Evolutionary conservation across 2,329 filamentous ascomycete genomes (phyloP), one percentile per base, ranked within the genome.

Genomic region (Pseudogymnoascus sp.): DNA sequence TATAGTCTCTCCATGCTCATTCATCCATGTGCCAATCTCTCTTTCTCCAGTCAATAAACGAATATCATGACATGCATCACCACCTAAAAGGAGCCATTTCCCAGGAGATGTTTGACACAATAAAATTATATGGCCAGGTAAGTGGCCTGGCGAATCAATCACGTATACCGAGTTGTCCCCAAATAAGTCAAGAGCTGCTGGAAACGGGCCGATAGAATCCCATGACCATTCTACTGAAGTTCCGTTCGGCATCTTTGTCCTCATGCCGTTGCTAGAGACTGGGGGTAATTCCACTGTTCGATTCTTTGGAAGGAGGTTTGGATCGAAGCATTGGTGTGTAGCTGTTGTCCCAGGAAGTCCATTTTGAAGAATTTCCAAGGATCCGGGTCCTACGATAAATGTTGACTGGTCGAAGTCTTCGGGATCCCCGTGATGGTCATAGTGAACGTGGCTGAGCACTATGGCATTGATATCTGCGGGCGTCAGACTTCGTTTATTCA

Each of bases 351-450:
- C 62, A 69, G 62, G 66, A 14, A 36, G 34, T 25, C 66, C 67
- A 38, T 65, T 62, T 8, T 42, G 68, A 11, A 82, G 70, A 1
- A 82, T 69, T 38, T 77, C 66, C 16, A 78, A 66, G 0, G 78
- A 77, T 4, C 80, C 80, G 3, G 75, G 72, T 0, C 84, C 84
- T 8, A 85, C 78, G 3, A 81, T 66, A 66, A 85, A 84, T 2
- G 74, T 73, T 0, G 81, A 75, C 11, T 74, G 70, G 0, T 75
- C 65, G 66, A 84, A 85, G 67, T 84, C 81, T 1, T 74, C 71
- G 0, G 82, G 80, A 3, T 80, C 82, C n/a, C 83, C 84, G 38
- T 81, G 75, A 65, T 85, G 83, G 67, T 86, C 83, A 76, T 81
- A 84, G 67, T 86, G 82, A 0, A 82, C 75, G 64, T 86, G 83